A percentile compares a stretch with the other conserved stretches of the same genome.
phyloP scores from a whole-genome alignment of 371 early-diverging fungal species.

The Choanephora cucurbitarum region DNA sequence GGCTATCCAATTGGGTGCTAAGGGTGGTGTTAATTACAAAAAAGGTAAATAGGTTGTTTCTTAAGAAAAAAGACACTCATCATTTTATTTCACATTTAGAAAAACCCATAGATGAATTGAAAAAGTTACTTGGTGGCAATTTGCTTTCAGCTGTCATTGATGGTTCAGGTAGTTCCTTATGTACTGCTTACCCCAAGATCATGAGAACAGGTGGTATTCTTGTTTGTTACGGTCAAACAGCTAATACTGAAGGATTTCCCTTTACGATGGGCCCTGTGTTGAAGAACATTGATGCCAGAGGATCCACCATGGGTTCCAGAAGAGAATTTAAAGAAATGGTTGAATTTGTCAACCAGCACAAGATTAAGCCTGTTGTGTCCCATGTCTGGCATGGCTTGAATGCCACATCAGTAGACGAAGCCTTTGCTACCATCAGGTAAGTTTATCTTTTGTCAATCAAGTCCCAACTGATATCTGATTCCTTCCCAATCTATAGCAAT shows the following conservation, averaged over 20 bases:
- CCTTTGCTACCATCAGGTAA: conserved; percentile 61
- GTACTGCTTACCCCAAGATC: conserved; percentile 37
- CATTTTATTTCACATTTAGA: conserved; percentile 29
- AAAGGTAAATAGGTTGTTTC: conserved; percentile 39
- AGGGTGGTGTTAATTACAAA: conserved; percentile 72
- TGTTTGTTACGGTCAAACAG: conserved; percentile 65
- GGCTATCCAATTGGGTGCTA: conserved; percentile 67
- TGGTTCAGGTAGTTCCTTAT: conserved; percentile 66
- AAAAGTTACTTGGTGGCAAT: conserved; percentile 40
- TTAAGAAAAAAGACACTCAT: neutral
- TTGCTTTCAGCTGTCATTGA: conserved; percentile 66
- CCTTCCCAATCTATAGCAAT: conserved; percentile 6
- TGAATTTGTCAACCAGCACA: conserved; percentile 56
- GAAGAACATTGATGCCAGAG: conserved; percentile 62
- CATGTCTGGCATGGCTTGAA: conserved; percentile 60
- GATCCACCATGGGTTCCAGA: conserved; percentile 71
- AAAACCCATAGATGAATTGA: conserved; percentile 53
- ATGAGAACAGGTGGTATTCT: conserved; percentile 60
- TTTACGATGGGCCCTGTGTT: conserved; percentile 54
- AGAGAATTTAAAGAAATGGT: conserved; percentile 65
- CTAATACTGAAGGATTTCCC: conserved; percentile 41
- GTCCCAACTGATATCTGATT: neutral
- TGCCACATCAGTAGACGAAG: conserved; percentile 46
- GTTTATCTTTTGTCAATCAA: neutral
- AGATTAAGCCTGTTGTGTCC: conserved; percentile 64